phyloP scores from a whole-genome alignment of 345 rosid genomes.

The Hibiscus trionum region DNA sequence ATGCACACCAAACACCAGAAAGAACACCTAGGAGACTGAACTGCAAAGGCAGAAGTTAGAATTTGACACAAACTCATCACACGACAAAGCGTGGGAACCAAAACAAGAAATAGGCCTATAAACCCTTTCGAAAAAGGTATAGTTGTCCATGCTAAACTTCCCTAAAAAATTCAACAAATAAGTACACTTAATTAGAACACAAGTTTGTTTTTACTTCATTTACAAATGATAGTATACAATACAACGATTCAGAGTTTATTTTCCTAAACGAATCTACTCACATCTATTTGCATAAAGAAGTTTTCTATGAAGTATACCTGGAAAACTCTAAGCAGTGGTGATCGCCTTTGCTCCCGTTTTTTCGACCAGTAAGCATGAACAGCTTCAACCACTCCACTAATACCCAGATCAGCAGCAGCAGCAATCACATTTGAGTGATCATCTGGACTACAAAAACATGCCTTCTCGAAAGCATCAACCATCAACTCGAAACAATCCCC shows the following conservation, averaged over 20 bases:
- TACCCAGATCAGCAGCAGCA: conserved; percentile 37
- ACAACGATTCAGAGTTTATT: not conserved
- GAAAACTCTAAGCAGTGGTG: conserved; percentile 60
- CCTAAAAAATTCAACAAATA: not conserved
- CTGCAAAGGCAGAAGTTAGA: not conserved
- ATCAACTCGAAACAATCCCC: conserved; percentile 70
- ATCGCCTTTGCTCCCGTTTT: conserved; percentile 47
- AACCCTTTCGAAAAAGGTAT: too few species aligned
- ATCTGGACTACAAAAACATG: conserved; percentile 42
- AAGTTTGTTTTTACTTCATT: not conserved
- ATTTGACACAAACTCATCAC: not conserved
- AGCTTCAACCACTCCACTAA: conserved; percentile 56
- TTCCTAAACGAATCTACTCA: not conserved
- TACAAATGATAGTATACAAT: not conserved
- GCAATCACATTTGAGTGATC: conserved; percentile 45
- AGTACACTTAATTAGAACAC: not conserved
- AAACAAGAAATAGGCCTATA: not conserved
- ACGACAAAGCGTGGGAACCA: not conserved
- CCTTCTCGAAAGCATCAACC: conserved; percentile 88
- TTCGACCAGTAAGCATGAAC: conserved; percentile 66
- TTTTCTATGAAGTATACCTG: conserved; percentile 45
- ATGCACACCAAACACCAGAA: not conserved
- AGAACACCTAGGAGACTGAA: not conserved
- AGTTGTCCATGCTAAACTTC: not conserved
- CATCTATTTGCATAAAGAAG: not conserved